These are phyloP conservation scores for Syzygium jambos DNA, from an alignment of 345 rosid species.

Conservation along the genomic window DNA sequence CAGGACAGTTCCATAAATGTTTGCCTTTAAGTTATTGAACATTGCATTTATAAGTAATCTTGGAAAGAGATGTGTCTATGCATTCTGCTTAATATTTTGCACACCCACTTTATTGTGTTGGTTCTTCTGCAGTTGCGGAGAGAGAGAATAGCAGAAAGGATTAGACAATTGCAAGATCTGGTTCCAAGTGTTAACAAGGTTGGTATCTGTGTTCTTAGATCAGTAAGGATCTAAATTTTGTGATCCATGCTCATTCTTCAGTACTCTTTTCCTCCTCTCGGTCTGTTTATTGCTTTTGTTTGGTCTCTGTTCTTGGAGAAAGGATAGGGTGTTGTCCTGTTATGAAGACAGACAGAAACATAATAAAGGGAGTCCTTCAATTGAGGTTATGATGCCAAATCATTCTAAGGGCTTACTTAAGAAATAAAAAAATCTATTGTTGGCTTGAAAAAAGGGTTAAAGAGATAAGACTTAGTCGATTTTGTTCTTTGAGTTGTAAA, in stretches of 20 bases:
- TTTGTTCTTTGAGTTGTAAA: neutral
- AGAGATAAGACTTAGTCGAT: neutral
- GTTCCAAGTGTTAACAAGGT: slow-evolving; percentile 99
- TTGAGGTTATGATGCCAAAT: neutral
- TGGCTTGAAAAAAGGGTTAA: neutral
- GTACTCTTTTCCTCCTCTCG: neutral
- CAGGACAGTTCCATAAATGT: neutral
- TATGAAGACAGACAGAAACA: neutral
- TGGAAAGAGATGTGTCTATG: neutral
- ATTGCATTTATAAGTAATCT: neutral
- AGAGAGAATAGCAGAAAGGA: slow-evolving; percentile 97
- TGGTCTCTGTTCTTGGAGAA: neutral
- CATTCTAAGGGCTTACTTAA: neutral
- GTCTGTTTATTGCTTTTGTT: neutral
- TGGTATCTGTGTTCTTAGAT: slow-evolving; percentile 3
- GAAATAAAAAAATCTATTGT: neutral
- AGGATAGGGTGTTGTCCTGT: neutral
- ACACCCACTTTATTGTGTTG: neutral
- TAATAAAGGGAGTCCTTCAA: neutral
- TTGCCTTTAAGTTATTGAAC: neutral
- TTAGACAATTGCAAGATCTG: slow-evolving; percentile 93
- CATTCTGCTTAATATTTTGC: neutral
- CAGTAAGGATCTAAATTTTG: neutral
- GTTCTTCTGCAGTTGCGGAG: slow-evolving; percentile 68
- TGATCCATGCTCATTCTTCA: neutral